Conservation (phyloP, 805 yeast species). For the Starmerella floricola region DNA sequence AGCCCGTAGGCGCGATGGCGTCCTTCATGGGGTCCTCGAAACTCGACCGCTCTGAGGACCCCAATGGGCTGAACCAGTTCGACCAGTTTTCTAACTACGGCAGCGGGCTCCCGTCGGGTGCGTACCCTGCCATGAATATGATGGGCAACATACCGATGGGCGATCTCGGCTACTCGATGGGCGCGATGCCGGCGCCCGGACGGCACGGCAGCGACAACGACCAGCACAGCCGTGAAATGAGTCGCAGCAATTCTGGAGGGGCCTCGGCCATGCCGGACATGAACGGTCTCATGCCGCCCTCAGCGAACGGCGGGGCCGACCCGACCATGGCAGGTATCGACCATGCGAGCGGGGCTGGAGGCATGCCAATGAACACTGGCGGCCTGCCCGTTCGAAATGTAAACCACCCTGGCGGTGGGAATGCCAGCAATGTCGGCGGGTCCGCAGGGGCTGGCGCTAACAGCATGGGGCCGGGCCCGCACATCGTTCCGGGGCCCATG, state of each 20-base stretch:
- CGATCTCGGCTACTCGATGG: constrained; percentile 1
- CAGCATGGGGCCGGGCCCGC: not conserved
- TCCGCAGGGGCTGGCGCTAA: not conserved
- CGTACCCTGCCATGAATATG: not conserved
- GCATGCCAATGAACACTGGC: not conserved
- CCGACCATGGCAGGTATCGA: too few species aligned
- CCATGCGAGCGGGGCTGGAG: too few species aligned
- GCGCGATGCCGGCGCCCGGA: not conserved
- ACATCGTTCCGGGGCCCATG: not conserved
- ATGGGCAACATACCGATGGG: constrained; percentile 4
- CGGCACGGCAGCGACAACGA: not conserved
- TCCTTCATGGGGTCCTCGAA: constrained; percentile 18
- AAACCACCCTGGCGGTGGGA: not conserved
- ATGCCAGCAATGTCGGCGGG: too few species aligned
- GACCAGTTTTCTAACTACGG: constrained; percentile 11
- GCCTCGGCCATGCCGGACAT: too few species aligned
- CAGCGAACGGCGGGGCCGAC: too few species aligned
- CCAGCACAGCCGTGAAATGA: not conserved
- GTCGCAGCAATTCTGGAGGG: constrained; percentile 1
- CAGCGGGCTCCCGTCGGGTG: not conserved
- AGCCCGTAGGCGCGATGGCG: constrained; percentile 18
- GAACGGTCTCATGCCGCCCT: too few species aligned
- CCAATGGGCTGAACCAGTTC: constrained; percentile 7
- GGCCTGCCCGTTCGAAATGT: not conserved
- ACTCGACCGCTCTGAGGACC: constrained; percentile 8